Percentiles rank a stretch among this genome's conserved stretches.
Conservation (phyloP, 257 asterid genomes). For the Gentiana dahurica region DNA sequence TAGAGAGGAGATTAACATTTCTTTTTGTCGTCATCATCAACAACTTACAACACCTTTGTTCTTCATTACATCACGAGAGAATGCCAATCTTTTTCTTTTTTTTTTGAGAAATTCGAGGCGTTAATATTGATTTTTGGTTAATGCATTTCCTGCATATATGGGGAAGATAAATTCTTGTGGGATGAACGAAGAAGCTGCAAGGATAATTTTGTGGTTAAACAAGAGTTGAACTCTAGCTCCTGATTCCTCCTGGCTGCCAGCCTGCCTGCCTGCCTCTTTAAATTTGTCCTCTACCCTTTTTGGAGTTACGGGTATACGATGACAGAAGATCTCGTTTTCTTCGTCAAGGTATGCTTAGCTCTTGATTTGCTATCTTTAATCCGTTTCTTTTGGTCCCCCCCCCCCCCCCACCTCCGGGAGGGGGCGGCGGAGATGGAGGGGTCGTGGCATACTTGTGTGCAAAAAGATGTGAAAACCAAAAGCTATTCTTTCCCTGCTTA, state of each 20-base stretch:
- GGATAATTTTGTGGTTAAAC: conserved; percentile 26
- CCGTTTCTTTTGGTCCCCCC: not conserved
- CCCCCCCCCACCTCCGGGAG: not conserved
- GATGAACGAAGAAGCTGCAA: conserved; percentile 30
- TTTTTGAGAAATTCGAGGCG: not conserved
- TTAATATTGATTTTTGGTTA: conserved; percentile 2
- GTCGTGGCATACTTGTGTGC: too few relatives aligned
- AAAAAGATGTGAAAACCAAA: too few relatives aligned
- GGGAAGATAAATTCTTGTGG: conserved; percentile 1
- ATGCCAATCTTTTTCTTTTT: not conserved
- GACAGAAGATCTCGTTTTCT: conserved; percentile 61
- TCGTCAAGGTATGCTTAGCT: conserved; percentile 40
- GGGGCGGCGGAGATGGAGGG: too few relatives aligned
- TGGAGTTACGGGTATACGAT: conserved; percentile 21
- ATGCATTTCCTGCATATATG: conserved; percentile 15
- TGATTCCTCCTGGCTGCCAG: too few relatives aligned
- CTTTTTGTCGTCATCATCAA: too few relatives aligned
- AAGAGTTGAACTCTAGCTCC: conserved; percentile 27
- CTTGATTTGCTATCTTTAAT: too few relatives aligned
- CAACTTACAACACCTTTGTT: too few relatives aligned
- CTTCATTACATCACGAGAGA: too few relatives aligned
- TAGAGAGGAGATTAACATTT: too few relatives aligned
- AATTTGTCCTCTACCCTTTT: conserved; percentile 12
- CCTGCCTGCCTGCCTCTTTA: not conserved
- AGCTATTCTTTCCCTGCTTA: too few relatives aligned